phyloP scores from a whole-genome alignment of 768 basidiomycete genomes.

The Panaeolus papilionaceus region DNA sequence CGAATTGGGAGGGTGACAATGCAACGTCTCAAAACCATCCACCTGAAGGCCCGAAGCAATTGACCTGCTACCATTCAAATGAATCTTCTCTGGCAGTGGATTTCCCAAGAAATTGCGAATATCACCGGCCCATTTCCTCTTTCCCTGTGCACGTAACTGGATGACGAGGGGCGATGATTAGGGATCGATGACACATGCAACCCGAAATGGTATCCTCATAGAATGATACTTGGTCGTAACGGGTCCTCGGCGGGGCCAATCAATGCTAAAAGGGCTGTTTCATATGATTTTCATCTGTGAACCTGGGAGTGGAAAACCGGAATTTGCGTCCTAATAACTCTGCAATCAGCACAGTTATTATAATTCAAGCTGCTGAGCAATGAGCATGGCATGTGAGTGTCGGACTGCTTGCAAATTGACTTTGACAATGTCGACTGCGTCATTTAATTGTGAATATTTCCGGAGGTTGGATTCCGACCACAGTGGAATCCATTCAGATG shows the following conservation, averaged over 20 bases:
- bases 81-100: background rate
- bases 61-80: background rate
- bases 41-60: conserved; percentile 1
- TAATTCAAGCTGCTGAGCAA: background rate
- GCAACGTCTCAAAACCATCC: background rate
- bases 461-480: background rate
- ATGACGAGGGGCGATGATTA: conserved; percentile 5
- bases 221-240: background rate
- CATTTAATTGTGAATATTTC: background rate
- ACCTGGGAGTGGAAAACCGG: background rate
- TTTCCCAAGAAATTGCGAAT: conserved; percentile 12
- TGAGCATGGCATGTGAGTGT: no score
- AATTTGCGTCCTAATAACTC: background rate
- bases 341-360: background rate
- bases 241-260: background rate
- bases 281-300: background rate
- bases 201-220: conserved; percentile 8
- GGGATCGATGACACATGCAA: conserved; percentile 1
- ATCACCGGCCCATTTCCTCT: background rate
- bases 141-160: background rate
- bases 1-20: background rate
- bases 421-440: background rate
- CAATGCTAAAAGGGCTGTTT: background rate
- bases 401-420: background rate
- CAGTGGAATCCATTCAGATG: background rate